Percentiles rank a stretch among this genome's conserved stretches.
phyloP scores from a whole-genome alignment of 2,329 filamentous ascomycete species.

The Hypocreales sp. region DNA sequence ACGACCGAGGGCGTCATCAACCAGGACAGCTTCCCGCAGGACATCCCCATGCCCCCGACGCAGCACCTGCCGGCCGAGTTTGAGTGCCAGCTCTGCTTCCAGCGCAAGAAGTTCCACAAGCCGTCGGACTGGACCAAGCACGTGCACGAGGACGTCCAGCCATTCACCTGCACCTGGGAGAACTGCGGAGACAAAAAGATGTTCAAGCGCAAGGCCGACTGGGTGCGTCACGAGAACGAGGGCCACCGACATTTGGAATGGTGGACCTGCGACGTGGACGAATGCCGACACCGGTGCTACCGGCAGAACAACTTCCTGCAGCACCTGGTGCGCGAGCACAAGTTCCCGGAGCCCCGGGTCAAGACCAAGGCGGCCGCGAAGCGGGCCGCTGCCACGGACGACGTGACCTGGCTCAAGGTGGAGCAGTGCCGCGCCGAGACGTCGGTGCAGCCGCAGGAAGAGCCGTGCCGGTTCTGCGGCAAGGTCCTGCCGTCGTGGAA shows the following conservation, averaged over 20 bases:
- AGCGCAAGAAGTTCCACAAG: constrained; percentile 72
- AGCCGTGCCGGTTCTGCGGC: constrained; percentile 78
- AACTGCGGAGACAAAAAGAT: constrained; percentile 73
- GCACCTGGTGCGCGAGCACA: constrained; percentile 84
- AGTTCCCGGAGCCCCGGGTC: constrained; percentile 64
- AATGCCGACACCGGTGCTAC: constrained; percentile 71
- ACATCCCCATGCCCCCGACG: constrained; percentile 71
- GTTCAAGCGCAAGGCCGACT: constrained; percentile 91
- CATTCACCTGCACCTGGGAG: constrained; percentile 84
- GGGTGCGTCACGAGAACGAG: constrained; percentile 90
- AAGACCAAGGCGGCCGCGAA: constrained; percentile 59
- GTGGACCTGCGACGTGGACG: constrained; percentile 73
- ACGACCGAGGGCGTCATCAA: constrained; percentile 53
- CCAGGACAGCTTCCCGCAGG: constrained; percentile 59
- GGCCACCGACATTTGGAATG: constrained; percentile 79
- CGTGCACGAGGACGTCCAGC: constrained; percentile 84
- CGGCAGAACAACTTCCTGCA: constrained; percentile 87
- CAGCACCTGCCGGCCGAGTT: constrained; percentile 68
- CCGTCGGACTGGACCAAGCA: constrained; percentile 97
- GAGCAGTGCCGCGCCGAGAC: constrained; percentile 65
- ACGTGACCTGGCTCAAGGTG: constrained; percentile 62
- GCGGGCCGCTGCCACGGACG: constrained; percentile 35
- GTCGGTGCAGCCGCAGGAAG: constrained; percentile 46
- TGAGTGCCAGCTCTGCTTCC: constrained; percentile 79
- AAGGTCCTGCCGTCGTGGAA: constrained; percentile 76